Conservation (phyloP, 345 rosid species). For the Draba incana region DNA sequence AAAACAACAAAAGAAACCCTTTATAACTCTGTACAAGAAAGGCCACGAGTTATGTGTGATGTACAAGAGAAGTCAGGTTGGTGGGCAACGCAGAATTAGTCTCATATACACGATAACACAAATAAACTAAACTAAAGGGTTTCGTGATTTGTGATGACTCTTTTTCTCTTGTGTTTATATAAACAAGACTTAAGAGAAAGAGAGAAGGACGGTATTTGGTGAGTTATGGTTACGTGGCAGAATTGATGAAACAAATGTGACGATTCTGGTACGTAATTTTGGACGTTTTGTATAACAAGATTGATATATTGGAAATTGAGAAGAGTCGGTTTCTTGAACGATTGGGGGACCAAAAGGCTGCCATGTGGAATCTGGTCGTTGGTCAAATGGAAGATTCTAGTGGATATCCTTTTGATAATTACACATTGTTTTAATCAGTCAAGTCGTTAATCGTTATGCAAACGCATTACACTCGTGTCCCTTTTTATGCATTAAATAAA, state of each 20-base stretch:
- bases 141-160: constrained; percentile 16
- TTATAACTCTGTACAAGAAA: constrained; percentile 20
- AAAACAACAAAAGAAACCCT: neutral
- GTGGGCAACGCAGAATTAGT: constrained; percentile 30
- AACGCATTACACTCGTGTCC: constrained; percentile 23
- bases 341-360: constrained; percentile 27
- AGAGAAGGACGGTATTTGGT: constrained; percentile 18
- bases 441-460: constrained; percentile 23
- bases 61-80: constrained; percentile 27
- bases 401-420: constrained; percentile 20
- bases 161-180: constrained; percentile 27
- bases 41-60: constrained; percentile 27
- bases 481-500: no score
- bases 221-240: constrained; percentile 38
- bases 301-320: neutral
- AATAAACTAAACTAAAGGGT: neutral
- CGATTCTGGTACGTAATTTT: constrained; percentile 20
- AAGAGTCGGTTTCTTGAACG: constrained; percentile 25
- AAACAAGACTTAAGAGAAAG: constrained; percentile 14
- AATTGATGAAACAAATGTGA: constrained; percentile 28
- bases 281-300: constrained; percentile 17
- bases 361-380: constrained; percentile 39
- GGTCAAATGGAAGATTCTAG: constrained; percentile 36
- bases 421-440: constrained; percentile 6
- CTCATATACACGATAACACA: neutral